Base-by-base conservation (phyloP, 2,329 filamentous ascomycete genomes). In the Exophiala mesophila region DNA sequence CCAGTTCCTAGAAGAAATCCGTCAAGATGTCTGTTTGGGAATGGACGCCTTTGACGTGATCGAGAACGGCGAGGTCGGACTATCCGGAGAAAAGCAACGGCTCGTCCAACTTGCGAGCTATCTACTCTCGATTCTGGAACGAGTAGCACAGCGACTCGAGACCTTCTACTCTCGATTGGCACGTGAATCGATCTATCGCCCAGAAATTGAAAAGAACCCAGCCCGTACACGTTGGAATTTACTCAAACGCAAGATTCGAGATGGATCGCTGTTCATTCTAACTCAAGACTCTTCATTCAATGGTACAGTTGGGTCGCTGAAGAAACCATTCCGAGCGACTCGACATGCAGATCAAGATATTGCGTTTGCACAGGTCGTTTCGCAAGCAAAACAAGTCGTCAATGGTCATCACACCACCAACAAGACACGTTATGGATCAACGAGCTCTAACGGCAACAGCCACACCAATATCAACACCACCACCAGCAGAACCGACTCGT, bases 31-130 rank as follows among this genome's bases (percentile, higher is more conserved):
- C 15, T 37, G 30, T 20, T 28, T 44, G 15, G 74, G 74, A 6
- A 77, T 77, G 71, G 73, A 77, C 45, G 73, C 73, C 1, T 74
- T 74, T 18, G 71, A 70, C 32, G 65, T 62, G 16, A 61, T 76
- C 19, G 67, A 67, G 50, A 59, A 60, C 16, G 60, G 68, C 16
- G 66, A 68, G n/a, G 58, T 60, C 0, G 55, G 61, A 4, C 61
- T 60, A 1, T 65, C 68, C 15, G 51, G 57, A 0, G 63, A 68
- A 17, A 63, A 67, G 2, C 51, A 71, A 3, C 65, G 67, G 0
- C 47, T 72, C 3, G 63, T 69, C 1, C 41, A 28, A 21, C 38
- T 46, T 13, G 58, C 58, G 2, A 65, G 65, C 0, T 76, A 75
- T 52, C 59, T 77, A 1, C 64, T 77, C 36, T 70, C 73, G 41